Evolutionary conservation across 1,284 basidiomycete species (phyloP).

Genomic region (Abortiporus biennis): DNA sequence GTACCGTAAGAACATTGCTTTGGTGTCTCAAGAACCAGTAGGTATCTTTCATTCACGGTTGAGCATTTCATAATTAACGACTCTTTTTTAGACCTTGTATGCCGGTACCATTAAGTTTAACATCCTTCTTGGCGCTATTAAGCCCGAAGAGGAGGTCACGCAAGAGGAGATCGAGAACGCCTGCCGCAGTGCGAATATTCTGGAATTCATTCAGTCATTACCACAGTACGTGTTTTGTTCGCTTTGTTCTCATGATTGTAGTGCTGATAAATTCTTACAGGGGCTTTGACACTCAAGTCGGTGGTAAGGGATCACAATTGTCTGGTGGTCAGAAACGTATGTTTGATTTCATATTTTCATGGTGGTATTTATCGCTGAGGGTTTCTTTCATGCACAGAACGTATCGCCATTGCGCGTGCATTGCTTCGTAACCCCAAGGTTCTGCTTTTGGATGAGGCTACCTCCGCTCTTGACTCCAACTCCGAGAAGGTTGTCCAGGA

Average conservation of each 20-base stretch:
- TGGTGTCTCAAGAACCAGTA: constrained; percentile 90
- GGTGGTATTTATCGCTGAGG: not conserved
- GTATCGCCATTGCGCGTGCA: constrained; percentile 95
- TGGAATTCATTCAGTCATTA: constrained; percentile 84
- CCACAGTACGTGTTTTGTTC: constrained; percentile 56
- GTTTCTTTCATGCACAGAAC: constrained; percentile 56
- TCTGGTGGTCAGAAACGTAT: constrained; percentile 91
- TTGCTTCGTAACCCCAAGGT: constrained; percentile 92
- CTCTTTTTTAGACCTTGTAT: constrained; percentile 56
- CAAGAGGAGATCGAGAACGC: constrained; percentile 82
- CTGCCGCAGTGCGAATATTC: constrained; percentile 83
- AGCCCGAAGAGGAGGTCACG: constrained; percentile 76
- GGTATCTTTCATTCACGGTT: constrained; percentile 2
- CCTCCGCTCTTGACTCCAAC: constrained; percentile 91
- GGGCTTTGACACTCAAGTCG: constrained; percentile 89
- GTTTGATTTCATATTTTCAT: too few relatives aligned
- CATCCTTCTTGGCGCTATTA: constrained; percentile 80
- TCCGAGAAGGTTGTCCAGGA: constrained; percentile 93
- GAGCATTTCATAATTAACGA: constrained; percentile 10
- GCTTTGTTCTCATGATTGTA: not conserved
- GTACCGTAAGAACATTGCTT: constrained; percentile 78
- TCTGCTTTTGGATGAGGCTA: constrained; percentile 86
- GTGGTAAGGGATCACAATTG: constrained; percentile 90
- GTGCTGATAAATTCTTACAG: constrained; percentile 26
- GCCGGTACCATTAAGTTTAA: constrained; percentile 89